Evolutionary conservation across 2,329 filamentous ascomycete species (phyloP).

Genomic region (Sporothrix brasiliensis): DNA sequence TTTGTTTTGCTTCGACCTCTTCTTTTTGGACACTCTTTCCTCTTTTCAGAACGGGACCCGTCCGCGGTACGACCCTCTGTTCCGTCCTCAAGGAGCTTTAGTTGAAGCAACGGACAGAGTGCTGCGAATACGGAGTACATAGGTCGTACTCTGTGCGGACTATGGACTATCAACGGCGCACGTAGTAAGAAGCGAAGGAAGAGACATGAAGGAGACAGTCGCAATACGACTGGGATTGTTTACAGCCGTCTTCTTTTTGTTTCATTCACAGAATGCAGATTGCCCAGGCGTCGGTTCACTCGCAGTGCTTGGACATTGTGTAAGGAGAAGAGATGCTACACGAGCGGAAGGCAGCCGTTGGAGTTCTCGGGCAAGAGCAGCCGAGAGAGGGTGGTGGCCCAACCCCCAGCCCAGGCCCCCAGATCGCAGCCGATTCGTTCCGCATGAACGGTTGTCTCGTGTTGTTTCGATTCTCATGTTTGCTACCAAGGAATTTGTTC

Average conservation of each 20-base stretch:
- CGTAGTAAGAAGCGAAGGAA: no score
- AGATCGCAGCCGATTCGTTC: conserved; percentile 3
- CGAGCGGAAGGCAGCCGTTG: background rate
- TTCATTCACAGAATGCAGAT: background rate
- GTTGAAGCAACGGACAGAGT: background rate
- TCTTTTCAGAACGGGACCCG: conserved; percentile 7
- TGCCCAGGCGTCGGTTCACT: background rate
- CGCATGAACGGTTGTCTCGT: background rate
- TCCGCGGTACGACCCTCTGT: conserved; percentile 19
- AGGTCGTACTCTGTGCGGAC: no score
- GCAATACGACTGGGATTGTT: no score
- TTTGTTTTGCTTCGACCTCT: background rate
- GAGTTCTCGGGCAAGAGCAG: conserved; percentile 16
- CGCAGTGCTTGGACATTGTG: no score
- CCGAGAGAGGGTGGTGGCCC: background rate
- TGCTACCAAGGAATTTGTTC: background rate
- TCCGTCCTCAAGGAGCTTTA: background rate
- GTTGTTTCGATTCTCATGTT: background rate
- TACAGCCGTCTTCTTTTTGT: conserved; percentile 8
- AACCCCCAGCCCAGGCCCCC: background rate
- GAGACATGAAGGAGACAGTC: background rate
- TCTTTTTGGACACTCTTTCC: background rate
- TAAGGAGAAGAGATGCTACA: no score
- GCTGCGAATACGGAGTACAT: background rate
- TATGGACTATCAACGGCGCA: no score